These are phyloP conservation scores for Podochytrium sp. DNA, from an alignment of 192 early-diverging fungal species.

Conservation along the genomic window DNA sequence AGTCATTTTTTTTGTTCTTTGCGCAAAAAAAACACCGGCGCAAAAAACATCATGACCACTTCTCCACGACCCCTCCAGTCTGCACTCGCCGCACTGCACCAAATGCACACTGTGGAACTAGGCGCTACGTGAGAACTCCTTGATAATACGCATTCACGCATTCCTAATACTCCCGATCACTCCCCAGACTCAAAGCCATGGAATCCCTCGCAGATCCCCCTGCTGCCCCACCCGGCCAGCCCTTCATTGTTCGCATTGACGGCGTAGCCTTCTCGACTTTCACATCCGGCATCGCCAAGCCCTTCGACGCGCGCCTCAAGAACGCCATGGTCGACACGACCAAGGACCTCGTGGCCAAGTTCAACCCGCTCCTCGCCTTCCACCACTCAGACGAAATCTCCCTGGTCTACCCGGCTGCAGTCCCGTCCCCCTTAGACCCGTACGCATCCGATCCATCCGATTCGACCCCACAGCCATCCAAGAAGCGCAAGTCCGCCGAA, in stretches of 20 bases:
- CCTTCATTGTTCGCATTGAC: conserved; percentile 56
- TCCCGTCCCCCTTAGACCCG: background rate
- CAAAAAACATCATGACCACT: too few relatives aligned
- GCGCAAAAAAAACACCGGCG: too few relatives aligned
- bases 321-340: conserved; percentile 40
- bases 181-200: conserved; percentile 13
- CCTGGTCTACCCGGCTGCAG: conserved; percentile 52
- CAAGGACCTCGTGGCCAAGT: conserved; percentile 49
- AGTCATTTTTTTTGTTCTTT: too few relatives aligned
- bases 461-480: background rate
- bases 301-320: conserved; percentile 54
- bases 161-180: background rate
- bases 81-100: background rate
- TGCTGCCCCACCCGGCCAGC: conserved; percentile 18
- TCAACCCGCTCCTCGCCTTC: conserved; percentile 47
- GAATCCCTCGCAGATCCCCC: background rate
- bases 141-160: background rate
- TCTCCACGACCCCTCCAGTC: too few relatives aligned
- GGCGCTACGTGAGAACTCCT: background rate
- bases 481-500: background rate
- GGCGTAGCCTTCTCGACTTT: conserved; percentile 57
- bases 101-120: conserved; percentile 2
- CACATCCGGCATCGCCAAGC: conserved; percentile 52
- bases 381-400: conserved; percentile 60
- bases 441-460: background rate